Evolutionary conservation across 257 asterid species (phyloP).

Genomic region (Solanum pimpinellifolium): DNA sequence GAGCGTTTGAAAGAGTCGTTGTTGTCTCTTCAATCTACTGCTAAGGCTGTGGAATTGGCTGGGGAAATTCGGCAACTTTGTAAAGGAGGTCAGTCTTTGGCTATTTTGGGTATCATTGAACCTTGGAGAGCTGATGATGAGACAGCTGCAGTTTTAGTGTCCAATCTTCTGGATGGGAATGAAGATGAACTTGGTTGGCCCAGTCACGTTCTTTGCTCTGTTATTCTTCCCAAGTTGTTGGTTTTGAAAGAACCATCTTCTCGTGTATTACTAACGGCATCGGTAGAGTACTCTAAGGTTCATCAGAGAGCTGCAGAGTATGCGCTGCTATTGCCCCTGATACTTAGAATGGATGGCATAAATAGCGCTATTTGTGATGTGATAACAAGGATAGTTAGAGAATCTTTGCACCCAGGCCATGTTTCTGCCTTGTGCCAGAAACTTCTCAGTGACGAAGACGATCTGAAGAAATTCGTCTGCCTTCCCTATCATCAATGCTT

Average conservation of each 20-base stretch:
- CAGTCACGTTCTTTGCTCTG: constrained; percentile 46
- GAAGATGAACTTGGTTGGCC: constrained; percentile 48
- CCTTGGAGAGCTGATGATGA: constrained; percentile 75
- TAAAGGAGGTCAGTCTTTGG: constrained; percentile 16
- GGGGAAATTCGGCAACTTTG: constrained; percentile 39
- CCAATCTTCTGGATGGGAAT: constrained; percentile 22
- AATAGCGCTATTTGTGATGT: constrained; percentile 48
- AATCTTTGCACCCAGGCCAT: constrained; percentile 59
- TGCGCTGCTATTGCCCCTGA: constrained; percentile 49
- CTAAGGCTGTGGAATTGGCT: constrained; percentile 31
- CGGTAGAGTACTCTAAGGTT: constrained; percentile 49
- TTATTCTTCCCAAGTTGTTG: constrained; percentile 60
- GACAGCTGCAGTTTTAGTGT: constrained; percentile 40
- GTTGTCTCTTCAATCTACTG: constrained; percentile 21
- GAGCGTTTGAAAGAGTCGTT: constrained; percentile 19
- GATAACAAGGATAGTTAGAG: constrained; percentile 44
- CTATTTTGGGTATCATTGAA: constrained; percentile 35
- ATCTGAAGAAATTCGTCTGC: constrained; percentile 26
- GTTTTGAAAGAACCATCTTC: constrained; percentile 38
- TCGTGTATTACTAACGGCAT: constrained; percentile 34
- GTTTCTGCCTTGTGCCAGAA: constrained; percentile 61
- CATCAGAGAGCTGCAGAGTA: constrained; percentile 57
- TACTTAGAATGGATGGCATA: constrained; percentile 41
- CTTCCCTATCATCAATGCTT: constrained; percentile 45
- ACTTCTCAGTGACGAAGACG: constrained; percentile 21